Percentiles rank a stretch among this genome's conserved stretches.
Evolutionary conservation across 441 rosid species (phyloP).

Genomic region (Aquilaria agallochum): DNA sequence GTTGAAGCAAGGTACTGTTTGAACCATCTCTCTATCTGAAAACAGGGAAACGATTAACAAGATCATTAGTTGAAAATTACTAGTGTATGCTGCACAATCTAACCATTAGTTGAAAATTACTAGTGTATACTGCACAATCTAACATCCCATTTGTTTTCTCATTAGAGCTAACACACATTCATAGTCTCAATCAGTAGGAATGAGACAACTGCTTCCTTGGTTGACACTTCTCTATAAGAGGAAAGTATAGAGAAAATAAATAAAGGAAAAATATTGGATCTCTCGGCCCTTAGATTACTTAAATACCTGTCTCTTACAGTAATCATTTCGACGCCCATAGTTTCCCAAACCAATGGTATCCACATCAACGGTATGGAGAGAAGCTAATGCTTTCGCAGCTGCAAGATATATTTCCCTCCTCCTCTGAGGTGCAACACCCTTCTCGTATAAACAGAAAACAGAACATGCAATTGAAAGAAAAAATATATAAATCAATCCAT

Average conservation of each 20-base stretch:
- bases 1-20: constrained; percentile 85
- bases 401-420: constrained; percentile 67
- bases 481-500: constrained; percentile 1
- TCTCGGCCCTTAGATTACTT: neutral
- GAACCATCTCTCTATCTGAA: constrained; percentile 92
- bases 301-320: constrained; percentile 80
- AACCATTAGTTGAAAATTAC: too few species aligned
- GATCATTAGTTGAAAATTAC: too few species aligned
- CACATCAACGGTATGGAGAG: constrained; percentile 71
- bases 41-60: constrained; percentile 8
- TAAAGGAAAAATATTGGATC: neutral
- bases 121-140: too few species aligned
- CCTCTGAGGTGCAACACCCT: constrained; percentile 59
- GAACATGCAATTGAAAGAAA: constrained; percentile 10
- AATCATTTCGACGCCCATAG: constrained; percentile 75
- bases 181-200: too few species aligned
- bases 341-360: constrained; percentile 72
- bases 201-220: too few species aligned
- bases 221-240: too few species aligned
- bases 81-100: too few species aligned
- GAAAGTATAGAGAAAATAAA: too few species aligned
- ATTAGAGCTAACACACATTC: too few species aligned
- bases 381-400: constrained; percentile 71
- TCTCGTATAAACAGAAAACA: constrained; percentile 2
- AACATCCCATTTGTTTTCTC: too few species aligned